Conservation (phyloP, 345 rosid species). For the Salix arbutifolia region DNA sequence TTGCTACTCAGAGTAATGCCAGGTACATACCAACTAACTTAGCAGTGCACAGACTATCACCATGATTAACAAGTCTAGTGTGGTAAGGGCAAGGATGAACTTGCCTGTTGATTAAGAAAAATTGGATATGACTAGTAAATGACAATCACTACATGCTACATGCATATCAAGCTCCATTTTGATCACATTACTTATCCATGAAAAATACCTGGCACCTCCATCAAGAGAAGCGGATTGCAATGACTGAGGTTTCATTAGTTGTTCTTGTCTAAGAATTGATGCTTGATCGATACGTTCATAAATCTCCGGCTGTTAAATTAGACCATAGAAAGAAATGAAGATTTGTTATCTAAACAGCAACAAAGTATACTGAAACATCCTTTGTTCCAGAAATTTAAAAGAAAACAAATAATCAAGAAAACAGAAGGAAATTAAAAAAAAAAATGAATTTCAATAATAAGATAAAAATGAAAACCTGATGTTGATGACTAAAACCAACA, state of each 20-base stretch:
- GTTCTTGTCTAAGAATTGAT: slow-evolving; percentile 79
- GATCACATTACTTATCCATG: background rate
- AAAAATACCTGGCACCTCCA: slow-evolving; percentile 69
- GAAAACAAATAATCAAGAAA: background rate
- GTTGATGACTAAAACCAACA: slow-evolving; percentile 61
- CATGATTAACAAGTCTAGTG: slow-evolving; percentile 10
- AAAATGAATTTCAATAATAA: background rate
- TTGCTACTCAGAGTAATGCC: slow-evolving; percentile 65
- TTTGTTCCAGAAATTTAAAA: background rate
- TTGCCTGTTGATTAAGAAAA: slow-evolving; percentile 15
- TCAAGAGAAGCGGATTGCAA: slow-evolving; percentile 66
- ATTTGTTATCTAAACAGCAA: background rate
- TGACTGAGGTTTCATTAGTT: slow-evolving; percentile 64
- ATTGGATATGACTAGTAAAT: background rate
- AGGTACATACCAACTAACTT: slow-evolving; percentile 33
- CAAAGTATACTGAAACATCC: background rate
- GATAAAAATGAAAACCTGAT: slow-evolving; percentile 47
- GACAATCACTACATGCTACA: slow-evolving; percentile 1
- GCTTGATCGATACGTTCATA: slow-evolving; percentile 81
- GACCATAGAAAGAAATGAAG: background rate
- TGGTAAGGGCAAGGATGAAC: slow-evolving; percentile 27
- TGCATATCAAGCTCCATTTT: slow-evolving; percentile 11
- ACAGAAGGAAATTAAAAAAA: background rate
- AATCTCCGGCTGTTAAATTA: slow-evolving; percentile 51
- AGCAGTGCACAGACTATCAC: slow-evolving; percentile 28